These are phyloP conservation scores for Decorospora gaudefroyi DNA, from an alignment of 2,329 filamentous ascomycete genomes.

Conservation along the genomic window DNA sequence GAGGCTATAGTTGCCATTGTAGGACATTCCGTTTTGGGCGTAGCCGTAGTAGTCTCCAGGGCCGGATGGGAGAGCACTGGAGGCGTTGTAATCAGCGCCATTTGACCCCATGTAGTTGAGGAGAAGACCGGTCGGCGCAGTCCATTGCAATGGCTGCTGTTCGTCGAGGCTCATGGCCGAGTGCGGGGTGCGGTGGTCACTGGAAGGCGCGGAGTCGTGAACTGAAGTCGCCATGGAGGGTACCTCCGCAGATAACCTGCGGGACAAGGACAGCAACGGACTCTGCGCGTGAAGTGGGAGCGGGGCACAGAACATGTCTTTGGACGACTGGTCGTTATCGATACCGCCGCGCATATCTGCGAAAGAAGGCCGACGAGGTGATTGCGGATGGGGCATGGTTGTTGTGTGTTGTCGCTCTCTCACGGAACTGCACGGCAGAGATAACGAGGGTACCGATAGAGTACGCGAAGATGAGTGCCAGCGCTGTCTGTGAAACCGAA, in stretches of 20 bases:
- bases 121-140: constrained; percentile 18
- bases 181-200: constrained; percentile 5
- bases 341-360: constrained; percentile 26
- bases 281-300: constrained; percentile 21
- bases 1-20: constrained; percentile 29
- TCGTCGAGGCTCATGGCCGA: constrained; percentile 23
- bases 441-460: constrained; percentile 24
- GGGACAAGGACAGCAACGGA: constrained; percentile 19
- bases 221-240: constrained; percentile 22
- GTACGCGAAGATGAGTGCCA: constrained; percentile 33
- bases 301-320: constrained; percentile 25
- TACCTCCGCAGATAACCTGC: constrained; percentile 15
- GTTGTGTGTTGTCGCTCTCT: constrained; percentile 36
- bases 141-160: constrained; percentile 29
- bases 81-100: constrained; percentile 15
- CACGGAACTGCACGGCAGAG: constrained; percentile 20
- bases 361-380: constrained; percentile 32
- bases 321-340: constrained; percentile 21
- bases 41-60: constrained; percentile 22
- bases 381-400: constrained; percentile 39
- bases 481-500: constrained; percentile 36
- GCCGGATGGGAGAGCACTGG: constrained; percentile 15
- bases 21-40: constrained; percentile 27
- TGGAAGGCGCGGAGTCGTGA: constrained; percentile 15
- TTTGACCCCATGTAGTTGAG: constrained; percentile 18